phyloP scores from a whole-genome alignment of 140 eudicot genomes.

The Cichorium intybus region DNA sequence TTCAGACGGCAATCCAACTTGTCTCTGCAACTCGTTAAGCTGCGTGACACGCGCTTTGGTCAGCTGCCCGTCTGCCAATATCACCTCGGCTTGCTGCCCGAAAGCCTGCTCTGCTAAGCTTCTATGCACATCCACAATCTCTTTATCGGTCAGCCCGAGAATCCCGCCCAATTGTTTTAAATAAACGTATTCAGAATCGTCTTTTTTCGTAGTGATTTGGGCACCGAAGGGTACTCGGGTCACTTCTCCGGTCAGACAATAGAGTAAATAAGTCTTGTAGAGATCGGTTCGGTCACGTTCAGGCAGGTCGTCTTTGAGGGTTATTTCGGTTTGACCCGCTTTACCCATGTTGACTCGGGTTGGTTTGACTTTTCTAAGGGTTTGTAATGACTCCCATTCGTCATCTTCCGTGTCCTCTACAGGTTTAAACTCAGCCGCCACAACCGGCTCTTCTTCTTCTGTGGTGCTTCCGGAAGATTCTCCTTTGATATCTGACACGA shows the following conservation, averaged over 20 bases:
- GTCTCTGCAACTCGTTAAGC: constrained; percentile 71
- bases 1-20: constrained; percentile 80
- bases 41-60: constrained; percentile 66
- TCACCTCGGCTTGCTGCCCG: constrained; percentile 82
- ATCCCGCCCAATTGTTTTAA: constrained; percentile 80
- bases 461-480: constrained; percentile 55
- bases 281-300: constrained; percentile 73
- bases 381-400: constrained; percentile 75
- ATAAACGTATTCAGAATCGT: constrained; percentile 59
- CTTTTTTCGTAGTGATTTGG: constrained; percentile 59
- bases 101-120: constrained; percentile 86
- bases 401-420: constrained; percentile 44
- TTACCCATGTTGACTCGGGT: constrained; percentile 32
- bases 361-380: constrained; percentile 65
- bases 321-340: constrained; percentile 78
- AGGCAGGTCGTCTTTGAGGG: constrained; percentile 77
- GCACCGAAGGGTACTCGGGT: constrained; percentile 61
- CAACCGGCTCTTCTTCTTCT: constrained; percentile 50
- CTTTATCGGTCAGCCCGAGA: constrained; percentile 67
- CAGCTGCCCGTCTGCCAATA: constrained; percentile 89
- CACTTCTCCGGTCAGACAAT: constrained; percentile 73
- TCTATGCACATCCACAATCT: constrained; percentile 69
- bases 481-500: constrained; percentile 91
- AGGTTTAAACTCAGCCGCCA: constrained; percentile 34
- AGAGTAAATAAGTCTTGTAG: constrained; percentile 83